Evolutionary conservation across 495 filamentous ascomycete genomes (phyloP).

Genomic region (Cryomyces minteri): DNA sequence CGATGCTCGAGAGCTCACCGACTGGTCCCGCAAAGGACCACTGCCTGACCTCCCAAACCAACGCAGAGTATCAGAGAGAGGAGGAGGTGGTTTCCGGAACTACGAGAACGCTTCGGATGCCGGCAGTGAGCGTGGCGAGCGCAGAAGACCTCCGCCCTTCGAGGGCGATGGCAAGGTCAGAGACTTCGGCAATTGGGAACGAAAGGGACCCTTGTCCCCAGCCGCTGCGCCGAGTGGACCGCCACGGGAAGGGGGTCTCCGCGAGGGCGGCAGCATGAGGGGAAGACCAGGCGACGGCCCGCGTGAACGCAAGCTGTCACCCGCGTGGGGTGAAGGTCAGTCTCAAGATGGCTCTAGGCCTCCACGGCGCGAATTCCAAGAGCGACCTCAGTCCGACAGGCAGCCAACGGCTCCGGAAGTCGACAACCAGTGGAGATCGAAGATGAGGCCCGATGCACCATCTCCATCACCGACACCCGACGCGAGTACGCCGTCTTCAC

Average conservation of each 20-base stretch:
- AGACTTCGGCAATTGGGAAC: slow-evolving; percentile 87
- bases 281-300: slow-evolving; percentile 43
- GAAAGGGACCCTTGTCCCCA: slow-evolving; percentile 73
- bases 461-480: slow-evolving; percentile 37
- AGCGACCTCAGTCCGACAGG: slow-evolving; percentile 39
- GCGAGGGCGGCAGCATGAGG: slow-evolving; percentile 49
- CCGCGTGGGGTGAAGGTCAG: slow-evolving; percentile 65
- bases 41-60: slow-evolving; percentile 46
- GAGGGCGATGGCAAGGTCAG: slow-evolving; percentile 65
- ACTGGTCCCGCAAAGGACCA: slow-evolving; percentile 85
- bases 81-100: slow-evolving; percentile 19
- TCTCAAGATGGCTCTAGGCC: slow-evolving; percentile 68
- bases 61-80: slow-evolving; percentile 30
- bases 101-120: slow-evolving; percentile 24
- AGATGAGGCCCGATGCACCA: slow-evolving; percentile 57
- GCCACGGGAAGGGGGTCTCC: slow-evolving; percentile 17
- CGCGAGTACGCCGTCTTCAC: slow-evolving; percentile 46
- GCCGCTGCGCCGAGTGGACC: slow-evolving; percentile 10
- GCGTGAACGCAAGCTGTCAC: slow-evolving; percentile 47
- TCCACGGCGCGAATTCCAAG: slow-evolving; percentile 62
- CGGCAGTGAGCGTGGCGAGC: slow-evolving; percentile 28
- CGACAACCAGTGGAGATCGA: slow-evolving; percentile 70
- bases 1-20: slow-evolving; percentile 43
- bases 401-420: slow-evolving; percentile 67
- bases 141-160: slow-evolving; percentile 22